Conservation (phyloP, 345 rosid species). For the Raphanus raphanistrum region DNA sequence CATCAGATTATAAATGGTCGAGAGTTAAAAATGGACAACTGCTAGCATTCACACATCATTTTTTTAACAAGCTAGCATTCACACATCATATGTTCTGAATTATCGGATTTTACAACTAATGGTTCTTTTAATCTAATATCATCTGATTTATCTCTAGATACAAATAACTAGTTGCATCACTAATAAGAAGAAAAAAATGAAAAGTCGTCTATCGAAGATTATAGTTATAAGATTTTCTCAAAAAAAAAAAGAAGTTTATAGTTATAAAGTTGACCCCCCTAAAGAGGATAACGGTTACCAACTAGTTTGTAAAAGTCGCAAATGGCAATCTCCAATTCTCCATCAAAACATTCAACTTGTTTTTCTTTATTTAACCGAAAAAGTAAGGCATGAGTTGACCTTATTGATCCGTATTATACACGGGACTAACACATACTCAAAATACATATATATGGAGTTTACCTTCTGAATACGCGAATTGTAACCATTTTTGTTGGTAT, state of each 20-base stretch:
- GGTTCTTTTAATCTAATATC: background rate
- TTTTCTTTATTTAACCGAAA: background rate
- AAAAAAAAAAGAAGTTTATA: background rate
- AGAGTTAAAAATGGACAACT: background rate
- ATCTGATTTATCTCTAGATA: background rate
- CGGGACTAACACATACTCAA: background rate
- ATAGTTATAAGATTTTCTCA: background rate
- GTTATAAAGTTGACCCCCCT: conserved; percentile 9
- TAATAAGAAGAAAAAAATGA: background rate
- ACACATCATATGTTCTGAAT: background rate
- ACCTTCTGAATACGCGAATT: conserved; percentile 1
- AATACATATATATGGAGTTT: background rate
- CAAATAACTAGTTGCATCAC: background rate
- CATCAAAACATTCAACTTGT: background rate
- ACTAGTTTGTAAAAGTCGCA: background rate
- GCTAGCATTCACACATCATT: background rate
- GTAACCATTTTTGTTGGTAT: background rate
- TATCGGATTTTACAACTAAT: background rate
- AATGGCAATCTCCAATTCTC: background rate
- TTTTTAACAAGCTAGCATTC: background rate
- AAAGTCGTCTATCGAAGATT: conserved; percentile 4
- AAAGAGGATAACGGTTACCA: background rate
- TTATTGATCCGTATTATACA: background rate
- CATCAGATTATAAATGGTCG: background rate
- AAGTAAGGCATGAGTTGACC: background rate